A percentile compares a stretch with the other conserved stretches of the same genome.
Conservation (phyloP, 164 flowering plant species). For the Berberis thunbergii region DNA sequence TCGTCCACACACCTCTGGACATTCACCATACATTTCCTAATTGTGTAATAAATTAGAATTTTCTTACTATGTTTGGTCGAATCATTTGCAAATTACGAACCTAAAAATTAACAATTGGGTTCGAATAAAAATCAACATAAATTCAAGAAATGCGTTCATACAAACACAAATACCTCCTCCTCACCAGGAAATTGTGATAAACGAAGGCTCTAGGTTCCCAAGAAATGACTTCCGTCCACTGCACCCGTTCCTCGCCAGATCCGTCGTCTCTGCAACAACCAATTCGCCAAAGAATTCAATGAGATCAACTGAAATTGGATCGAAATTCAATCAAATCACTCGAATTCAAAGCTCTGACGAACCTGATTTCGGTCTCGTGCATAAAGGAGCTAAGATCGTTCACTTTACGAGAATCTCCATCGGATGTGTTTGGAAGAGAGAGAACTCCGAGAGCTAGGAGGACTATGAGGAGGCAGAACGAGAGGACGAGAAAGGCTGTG, state of each 20-base stretch:
- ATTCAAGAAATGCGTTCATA: too few relatives aligned
- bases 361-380: background rate
- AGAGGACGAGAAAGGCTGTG: background rate
- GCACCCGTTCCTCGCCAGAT: background rate
- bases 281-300: background rate
- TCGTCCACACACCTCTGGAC: too few relatives aligned
- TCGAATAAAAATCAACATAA: too few relatives aligned
- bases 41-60: too few relatives aligned
- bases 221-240: background rate
- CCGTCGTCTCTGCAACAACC: background rate
- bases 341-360: background rate
- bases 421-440: background rate
- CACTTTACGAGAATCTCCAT: background rate
- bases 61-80: too few relatives aligned
- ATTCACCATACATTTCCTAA: too few relatives aligned
- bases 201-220: conserved; percentile 2
- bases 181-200: background rate
- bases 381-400: background rate
- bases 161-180: background rate
- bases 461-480: background rate
- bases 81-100: too few relatives aligned
- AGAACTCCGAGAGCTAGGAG: background rate
- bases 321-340: background rate
- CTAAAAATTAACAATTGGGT: too few relatives aligned
- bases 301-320: background rate